Conservation (phyloP, 2,329 filamentous ascomycete species). For the Venturia carpophila region DNA sequence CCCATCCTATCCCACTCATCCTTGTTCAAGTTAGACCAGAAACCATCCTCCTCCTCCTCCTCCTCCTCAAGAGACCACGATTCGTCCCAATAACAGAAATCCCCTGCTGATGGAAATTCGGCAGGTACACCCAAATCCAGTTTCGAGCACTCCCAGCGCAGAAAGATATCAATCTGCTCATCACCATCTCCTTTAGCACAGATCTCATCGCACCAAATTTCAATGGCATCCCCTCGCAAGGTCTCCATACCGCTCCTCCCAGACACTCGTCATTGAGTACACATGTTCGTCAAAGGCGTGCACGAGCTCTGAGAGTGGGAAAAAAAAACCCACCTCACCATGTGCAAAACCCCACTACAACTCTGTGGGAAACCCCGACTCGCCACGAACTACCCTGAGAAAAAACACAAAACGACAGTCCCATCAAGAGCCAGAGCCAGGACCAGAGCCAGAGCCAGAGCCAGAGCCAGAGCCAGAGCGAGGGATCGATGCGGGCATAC, state of each 20-base stretch:
- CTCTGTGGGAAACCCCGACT: too few relatives aligned
- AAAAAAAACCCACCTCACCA: too few relatives aligned
- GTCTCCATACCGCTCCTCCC: constrained; percentile 79
- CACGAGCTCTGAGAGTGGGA: constrained; percentile 72
- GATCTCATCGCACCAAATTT: constrained; percentile 79
- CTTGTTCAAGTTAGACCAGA: not conserved
- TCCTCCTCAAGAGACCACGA: not conserved
- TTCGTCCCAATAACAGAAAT: not conserved
- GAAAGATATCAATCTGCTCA: constrained; percentile 52
- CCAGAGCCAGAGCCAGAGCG: too few relatives aligned
- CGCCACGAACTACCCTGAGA: too few relatives aligned
- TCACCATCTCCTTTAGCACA: constrained; percentile 78
- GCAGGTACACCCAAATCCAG: constrained; percentile 26
- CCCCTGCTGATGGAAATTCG: not conserved
- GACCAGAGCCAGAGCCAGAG: too few relatives aligned
- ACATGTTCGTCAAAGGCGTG: constrained; percentile 67
- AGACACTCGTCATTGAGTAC: constrained; percentile 71
- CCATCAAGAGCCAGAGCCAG: too few relatives aligned
- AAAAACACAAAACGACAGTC: too few relatives aligned
- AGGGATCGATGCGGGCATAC: too few relatives aligned
- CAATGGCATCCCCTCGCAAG: constrained; percentile 78
- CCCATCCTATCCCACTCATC: not conserved
- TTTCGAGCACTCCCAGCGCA: constrained; percentile 51
- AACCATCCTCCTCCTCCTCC: not conserved
- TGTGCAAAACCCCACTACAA: too few relatives aligned